phyloP scores from a whole-genome alignment of 2,329 filamentous ascomycete species.

The Phyllosticta capitalensis region DNA sequence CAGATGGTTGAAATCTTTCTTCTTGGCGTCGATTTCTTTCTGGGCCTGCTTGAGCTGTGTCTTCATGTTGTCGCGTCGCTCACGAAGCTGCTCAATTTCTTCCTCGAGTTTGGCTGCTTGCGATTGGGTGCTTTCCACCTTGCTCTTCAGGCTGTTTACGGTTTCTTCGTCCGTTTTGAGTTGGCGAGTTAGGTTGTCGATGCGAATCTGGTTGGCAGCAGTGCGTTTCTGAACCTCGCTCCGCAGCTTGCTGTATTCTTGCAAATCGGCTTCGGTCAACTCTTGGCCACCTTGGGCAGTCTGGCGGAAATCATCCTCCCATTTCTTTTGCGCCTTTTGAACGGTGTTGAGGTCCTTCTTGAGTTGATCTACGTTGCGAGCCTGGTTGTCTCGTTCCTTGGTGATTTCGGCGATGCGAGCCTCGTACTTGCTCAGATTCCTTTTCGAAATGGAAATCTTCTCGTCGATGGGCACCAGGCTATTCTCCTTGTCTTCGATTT shows the following conservation, averaged over 20 bases:
- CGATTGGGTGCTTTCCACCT: slow-evolving; percentile 69
- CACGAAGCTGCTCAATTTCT: slow-evolving; percentile 59
- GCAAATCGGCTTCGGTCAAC: slow-evolving; percentile 74
- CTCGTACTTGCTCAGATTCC: slow-evolving; percentile 59
- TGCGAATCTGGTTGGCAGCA: slow-evolving; percentile 68
- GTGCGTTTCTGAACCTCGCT: slow-evolving; percentile 78
- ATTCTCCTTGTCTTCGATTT: slow-evolving; percentile 78
- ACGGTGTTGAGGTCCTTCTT: slow-evolving; percentile 73
- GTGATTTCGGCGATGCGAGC: slow-evolving; percentile 59
- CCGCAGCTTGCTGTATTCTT: slow-evolving; percentile 78
- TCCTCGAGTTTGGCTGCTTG: slow-evolving; percentile 63
- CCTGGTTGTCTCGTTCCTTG: slow-evolving; percentile 68
- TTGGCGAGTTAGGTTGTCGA: slow-evolving; percentile 80
- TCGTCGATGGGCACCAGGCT: slow-evolving; percentile 82
- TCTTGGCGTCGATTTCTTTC: slow-evolving; percentile 71
- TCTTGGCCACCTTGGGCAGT: slow-evolving; percentile 78
- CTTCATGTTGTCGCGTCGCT: slow-evolving; percentile 57
- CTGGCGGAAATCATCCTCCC: slow-evolving; percentile 79
- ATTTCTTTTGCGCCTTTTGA: slow-evolving; percentile 81
- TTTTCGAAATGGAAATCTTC: slow-evolving; percentile 72
- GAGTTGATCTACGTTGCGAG: slow-evolving; percentile 58
- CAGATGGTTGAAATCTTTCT: slow-evolving; percentile 79
- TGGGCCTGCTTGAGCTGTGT: slow-evolving; percentile 54
- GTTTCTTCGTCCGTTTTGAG: slow-evolving; percentile 87
- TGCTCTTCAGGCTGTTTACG: slow-evolving; percentile 78